Percentiles rank a stretch among this genome's conserved stretches.
Evolutionary conservation across 1,284 basidiomycete genomes (phyloP).

Genomic region (Apiotrichum mycotoxinovorans): DNA sequence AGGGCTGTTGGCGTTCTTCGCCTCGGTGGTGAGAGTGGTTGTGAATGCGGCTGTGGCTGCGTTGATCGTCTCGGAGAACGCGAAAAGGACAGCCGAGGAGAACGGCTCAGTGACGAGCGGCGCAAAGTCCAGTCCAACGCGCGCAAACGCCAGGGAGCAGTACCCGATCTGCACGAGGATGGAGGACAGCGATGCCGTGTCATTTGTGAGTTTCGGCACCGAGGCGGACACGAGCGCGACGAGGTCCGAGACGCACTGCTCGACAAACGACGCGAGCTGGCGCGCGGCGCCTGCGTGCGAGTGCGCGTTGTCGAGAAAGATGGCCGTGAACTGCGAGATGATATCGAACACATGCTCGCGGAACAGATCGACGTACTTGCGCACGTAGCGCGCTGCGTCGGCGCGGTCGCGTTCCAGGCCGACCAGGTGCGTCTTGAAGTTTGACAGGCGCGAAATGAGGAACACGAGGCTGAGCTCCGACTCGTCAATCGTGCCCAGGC

Average conservation of each 20-base stretch:
- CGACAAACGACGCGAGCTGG: slow-evolving; percentile 60
- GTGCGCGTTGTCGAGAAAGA: slow-evolving; percentile 67
- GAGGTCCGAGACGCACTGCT: slow-evolving; percentile 57
- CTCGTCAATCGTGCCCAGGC: slow-evolving; percentile 65
- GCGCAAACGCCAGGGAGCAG: slow-evolving; percentile 82
- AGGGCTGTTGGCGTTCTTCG: slow-evolving; percentile 22
- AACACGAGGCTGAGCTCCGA: slow-evolving; percentile 66
- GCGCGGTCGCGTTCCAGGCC: slow-evolving; percentile 52
- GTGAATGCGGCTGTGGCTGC: slow-evolving; percentile 42
- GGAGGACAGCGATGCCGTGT: slow-evolving; percentile 68
- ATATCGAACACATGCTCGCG: slow-evolving; percentile 88
- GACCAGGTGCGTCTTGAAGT: slow-evolving; percentile 53
- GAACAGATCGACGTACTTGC: slow-evolving; percentile 85
- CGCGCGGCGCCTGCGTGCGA: slow-evolving; percentile 36
- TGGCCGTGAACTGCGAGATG: slow-evolving; percentile 79
- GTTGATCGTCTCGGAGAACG: slow-evolving; percentile 50
- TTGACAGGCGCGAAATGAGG: slow-evolving; percentile 60
- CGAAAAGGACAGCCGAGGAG: slow-evolving; percentile 58
- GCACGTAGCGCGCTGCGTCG: slow-evolving; percentile 71
- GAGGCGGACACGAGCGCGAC: slow-evolving; percentile 51
- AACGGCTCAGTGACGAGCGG: slow-evolving; percentile 63
- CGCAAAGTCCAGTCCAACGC: slow-evolving; percentile 84
- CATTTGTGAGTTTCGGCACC: slow-evolving; percentile 54
- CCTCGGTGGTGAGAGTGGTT: slow-evolving; percentile 26
- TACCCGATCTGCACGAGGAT: slow-evolving; percentile 88